Percentiles rank a stretch among this genome's conserved stretches.
Conservation (phyloP, 2,329 filamentous ascomycete genomes). For the Emericellopsis atlantica region DNA sequence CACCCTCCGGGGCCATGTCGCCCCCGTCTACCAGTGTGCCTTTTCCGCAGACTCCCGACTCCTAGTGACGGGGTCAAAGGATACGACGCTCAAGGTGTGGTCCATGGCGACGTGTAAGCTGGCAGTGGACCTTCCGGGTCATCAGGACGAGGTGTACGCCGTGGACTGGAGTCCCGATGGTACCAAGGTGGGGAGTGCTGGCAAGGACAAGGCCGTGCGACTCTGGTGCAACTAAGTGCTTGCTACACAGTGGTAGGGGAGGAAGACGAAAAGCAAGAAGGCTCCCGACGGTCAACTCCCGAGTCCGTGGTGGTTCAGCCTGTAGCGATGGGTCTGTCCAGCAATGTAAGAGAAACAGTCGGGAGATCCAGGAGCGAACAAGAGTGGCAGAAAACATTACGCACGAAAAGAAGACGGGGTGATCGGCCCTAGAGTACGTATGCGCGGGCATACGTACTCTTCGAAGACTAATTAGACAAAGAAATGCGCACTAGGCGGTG, state of each 20-base stretch:
- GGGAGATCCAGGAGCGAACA: too few relatives aligned
- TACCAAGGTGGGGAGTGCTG: slow-evolving; percentile 76
- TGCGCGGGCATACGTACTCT: too few relatives aligned
- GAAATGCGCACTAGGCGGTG: too few relatives aligned
- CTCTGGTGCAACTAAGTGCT: slow-evolving; percentile 47
- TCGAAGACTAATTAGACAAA: too few relatives aligned
- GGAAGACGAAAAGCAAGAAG: too few relatives aligned
- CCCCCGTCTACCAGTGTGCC: slow-evolving; percentile 80
- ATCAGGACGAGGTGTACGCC: slow-evolving; percentile 86
- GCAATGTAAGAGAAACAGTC: too few relatives aligned
- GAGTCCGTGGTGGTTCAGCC: too few relatives aligned
- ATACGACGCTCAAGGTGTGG: slow-evolving; percentile 92
- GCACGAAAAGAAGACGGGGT: neutral
- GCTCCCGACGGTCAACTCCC: too few relatives aligned
- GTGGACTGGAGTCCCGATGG: slow-evolving; percentile 94
- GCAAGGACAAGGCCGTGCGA: slow-evolving; percentile 73
- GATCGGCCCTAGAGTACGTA: too few relatives aligned
- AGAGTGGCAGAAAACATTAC: neutral
- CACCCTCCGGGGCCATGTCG: slow-evolving; percentile 78
- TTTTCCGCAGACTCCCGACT: slow-evolving; percentile 90
- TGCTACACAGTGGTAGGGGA: too few relatives aligned
- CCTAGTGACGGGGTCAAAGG: slow-evolving; percentile 77
- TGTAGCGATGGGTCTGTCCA: too few relatives aligned
- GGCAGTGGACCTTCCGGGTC: slow-evolving; percentile 68
- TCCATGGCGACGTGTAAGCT: slow-evolving; percentile 78